A percentile compares a stretch with the other conserved stretches of the same genome.
These are phyloP conservation scores for Phytopythium cucurbitacearum DNA, from an alignment of 352 stramenopile genomes.

Conservation along the genomic window DNA sequence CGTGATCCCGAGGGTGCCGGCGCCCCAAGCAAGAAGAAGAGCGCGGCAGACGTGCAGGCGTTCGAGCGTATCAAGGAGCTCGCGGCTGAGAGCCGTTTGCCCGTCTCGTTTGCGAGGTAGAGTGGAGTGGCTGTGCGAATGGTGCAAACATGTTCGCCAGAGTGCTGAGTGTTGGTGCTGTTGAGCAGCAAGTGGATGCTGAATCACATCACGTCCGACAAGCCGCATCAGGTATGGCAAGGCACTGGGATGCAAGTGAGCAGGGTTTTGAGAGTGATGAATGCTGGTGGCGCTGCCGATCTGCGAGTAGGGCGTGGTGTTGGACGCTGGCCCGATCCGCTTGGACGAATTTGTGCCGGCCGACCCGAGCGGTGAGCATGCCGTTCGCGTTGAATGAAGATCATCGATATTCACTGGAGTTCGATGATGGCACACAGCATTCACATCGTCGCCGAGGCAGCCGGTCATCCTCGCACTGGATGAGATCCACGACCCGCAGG, in stretches of 20 bases:
- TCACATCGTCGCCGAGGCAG: slow-evolving; percentile 26
- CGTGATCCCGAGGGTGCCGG: slow-evolving; percentile 19
- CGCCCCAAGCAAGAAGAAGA: slow-evolving; percentile 27
- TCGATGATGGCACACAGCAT: slow-evolving; percentile 12
- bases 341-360: slow-evolving; percentile 49
- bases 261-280: not conserved
- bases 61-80: slow-evolving; percentile 49
- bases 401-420: slow-evolving; percentile 4
- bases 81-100: slow-evolving; percentile 20
- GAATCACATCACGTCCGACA: slow-evolving; percentile 78
- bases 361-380: slow-evolving; percentile 32
- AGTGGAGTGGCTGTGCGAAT: not conserved
- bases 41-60: slow-evolving; percentile 18
- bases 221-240: slow-evolving; percentile 59
- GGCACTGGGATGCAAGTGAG: not conserved
- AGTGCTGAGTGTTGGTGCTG: not conserved
- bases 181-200: slow-evolving; percentile 74
- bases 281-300: not conserved
- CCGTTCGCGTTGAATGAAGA: not conserved
- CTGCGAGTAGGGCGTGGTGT: slow-evolving; percentile 46
- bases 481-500: slow-evolving; percentile 76
- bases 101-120: slow-evolving; percentile 24
- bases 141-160: no score
- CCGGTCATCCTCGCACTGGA: slow-evolving; percentile 72
- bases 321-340: slow-evolving; percentile 60